A percentile compares a stretch with the other conserved stretches of the same genome.
Evolutionary conservation across 1,139 yeast genomes (phyloP).

Genomic region (Saccharomyces hybrid): DNA sequence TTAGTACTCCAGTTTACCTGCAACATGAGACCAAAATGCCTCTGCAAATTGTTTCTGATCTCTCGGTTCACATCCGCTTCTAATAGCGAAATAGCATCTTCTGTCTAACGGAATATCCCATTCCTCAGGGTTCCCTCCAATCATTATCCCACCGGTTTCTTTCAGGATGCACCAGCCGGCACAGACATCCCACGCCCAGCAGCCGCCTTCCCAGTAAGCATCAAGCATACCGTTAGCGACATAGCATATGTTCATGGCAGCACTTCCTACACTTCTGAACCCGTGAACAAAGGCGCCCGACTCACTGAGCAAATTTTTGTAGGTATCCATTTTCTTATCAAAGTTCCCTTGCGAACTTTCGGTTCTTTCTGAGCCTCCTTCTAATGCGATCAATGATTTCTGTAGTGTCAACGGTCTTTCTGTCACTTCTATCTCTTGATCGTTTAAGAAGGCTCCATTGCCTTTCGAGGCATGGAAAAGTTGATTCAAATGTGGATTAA

Average conservation of each 20-base stretch:
- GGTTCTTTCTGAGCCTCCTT: constrained; percentile 48
- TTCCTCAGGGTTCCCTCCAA: constrained; percentile 42
- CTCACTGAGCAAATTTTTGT: constrained; percentile 38
- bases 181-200: constrained; percentile 58
- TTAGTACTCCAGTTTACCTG: constrained; percentile 37
- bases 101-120: constrained; percentile 43
- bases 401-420: constrained; percentile 37
- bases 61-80: constrained; percentile 39
- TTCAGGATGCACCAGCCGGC: constrained; percentile 53
- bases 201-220: constrained; percentile 58
- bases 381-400: constrained; percentile 45
- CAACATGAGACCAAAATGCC: constrained; percentile 42
- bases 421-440: constrained; percentile 20
- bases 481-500: constrained; percentile 45
- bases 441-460: constrained; percentile 45
- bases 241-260: constrained; percentile 49
- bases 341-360: constrained; percentile 40
- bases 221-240: constrained; percentile 50
- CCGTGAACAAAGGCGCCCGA: constrained; percentile 48
- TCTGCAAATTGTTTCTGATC: constrained; percentile 38
- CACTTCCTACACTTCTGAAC: constrained; percentile 49
- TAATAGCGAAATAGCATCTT: constrained; percentile 46
- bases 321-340: constrained; percentile 40
- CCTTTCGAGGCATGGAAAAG: constrained; percentile 47
- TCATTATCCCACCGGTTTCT: constrained; percentile 49